phyloP scores from a whole-genome alignment of 306 rosid species.

The Cucurbita argyrosperma region DNA sequence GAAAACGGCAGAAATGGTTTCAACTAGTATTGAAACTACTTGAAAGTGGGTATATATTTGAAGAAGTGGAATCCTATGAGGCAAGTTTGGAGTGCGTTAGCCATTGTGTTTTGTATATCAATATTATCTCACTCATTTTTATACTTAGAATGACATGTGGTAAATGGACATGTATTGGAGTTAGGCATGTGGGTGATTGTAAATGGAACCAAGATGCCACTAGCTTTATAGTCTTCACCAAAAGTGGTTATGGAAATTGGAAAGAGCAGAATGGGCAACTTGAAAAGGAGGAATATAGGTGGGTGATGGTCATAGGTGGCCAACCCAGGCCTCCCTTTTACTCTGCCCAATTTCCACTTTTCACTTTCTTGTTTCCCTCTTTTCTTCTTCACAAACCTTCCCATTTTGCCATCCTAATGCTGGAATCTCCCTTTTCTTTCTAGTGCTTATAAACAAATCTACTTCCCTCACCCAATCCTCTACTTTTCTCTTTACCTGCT shows the following conservation, averaged over 20 bases:
- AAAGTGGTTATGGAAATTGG: not conserved
- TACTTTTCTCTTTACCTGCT: no score
- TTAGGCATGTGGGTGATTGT: no score
- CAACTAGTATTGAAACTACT: no score
- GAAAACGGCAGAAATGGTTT: not conserved
- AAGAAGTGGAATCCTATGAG: no score
- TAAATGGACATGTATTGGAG: no score
- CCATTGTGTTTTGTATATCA: no score
- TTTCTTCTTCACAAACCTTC: not conserved
- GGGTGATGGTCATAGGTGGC: not conserved
- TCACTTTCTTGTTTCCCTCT: not conserved
- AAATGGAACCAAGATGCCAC: not conserved
- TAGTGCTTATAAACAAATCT: not conserved
- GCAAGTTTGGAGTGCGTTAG: no score
- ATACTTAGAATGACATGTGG: no score
- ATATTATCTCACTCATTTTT: no score
- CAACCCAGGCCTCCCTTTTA: not conserved
- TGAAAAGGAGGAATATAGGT: not conserved
- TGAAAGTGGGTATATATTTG: no score
- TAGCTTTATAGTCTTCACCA: not conserved
- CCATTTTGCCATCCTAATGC: not conserved
- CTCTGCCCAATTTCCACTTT: not conserved
- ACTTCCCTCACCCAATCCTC: no score
- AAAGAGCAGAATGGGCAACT: not conserved
- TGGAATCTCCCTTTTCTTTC: not conserved